These are phyloP conservation scores for Plasmodium coatneyi DNA, from an alignment of 169 alveolate genomes.

Conservation along the genomic window DNA sequence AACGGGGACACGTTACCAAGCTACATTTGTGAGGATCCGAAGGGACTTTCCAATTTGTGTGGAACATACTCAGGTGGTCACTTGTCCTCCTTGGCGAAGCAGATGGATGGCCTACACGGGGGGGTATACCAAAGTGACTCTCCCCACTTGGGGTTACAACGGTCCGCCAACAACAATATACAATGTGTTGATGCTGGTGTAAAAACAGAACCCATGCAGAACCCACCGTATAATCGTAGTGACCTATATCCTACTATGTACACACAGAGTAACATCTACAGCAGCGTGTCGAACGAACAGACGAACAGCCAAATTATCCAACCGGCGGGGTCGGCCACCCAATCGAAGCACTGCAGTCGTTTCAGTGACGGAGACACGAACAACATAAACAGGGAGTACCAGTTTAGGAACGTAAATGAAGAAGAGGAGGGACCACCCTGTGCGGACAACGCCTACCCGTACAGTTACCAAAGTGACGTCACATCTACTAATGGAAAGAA, in stretches of 20 bases:
- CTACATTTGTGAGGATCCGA: background rate
- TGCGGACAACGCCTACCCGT: background rate
- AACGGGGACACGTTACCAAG: background rate
- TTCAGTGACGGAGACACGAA: background rate
- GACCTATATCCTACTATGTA: background rate
- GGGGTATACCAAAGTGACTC: background rate
- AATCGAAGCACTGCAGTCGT: background rate
- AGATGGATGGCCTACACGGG: background rate
- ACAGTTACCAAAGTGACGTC: background rate
- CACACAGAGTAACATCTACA: background rate
- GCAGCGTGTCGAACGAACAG: background rate
- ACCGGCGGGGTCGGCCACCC: no score
- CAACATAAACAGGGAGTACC: background rate
- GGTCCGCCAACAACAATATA: background rate
- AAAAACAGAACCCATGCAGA: background rate
- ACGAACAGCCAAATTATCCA: background rate
- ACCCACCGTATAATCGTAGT: background rate
- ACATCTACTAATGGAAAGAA: background rate
- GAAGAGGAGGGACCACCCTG: background rate
- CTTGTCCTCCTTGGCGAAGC: background rate
- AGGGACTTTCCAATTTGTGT: background rate
- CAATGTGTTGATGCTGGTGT: background rate
- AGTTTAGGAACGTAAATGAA: background rate
- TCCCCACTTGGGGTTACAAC: background rate
- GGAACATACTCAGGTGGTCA: background rate